Percentiles rank a stretch among this genome's conserved stretches.
phyloP scores from a whole-genome alignment of 2,329 filamentous ascomycete genomes.

The Tolypocladium tropicale region DNA sequence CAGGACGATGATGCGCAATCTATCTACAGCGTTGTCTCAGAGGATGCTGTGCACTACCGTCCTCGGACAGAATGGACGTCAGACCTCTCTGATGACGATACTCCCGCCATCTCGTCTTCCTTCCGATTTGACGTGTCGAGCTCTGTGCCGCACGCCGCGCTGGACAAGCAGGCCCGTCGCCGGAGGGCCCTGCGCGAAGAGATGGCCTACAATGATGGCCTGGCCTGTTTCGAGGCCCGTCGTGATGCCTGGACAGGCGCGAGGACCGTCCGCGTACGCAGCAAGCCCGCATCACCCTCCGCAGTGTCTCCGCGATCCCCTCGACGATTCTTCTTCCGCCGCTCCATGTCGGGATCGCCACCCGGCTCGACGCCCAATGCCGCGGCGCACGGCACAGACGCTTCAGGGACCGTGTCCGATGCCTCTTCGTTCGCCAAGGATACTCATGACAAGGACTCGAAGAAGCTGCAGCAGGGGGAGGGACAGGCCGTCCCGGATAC shows the following conservation, averaged over 20 bases:
- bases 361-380: constrained; percentile 14
- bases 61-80: constrained; percentile 47
- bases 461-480: constrained; percentile 20
- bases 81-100: constrained; percentile 42
- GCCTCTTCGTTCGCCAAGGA: constrained; percentile 31
- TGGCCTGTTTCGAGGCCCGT: constrained; percentile 68
- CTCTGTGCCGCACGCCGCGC: constrained; percentile 29
- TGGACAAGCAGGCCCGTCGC: constrained; percentile 43
- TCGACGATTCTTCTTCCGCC: constrained; percentile 40
- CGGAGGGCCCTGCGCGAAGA: constrained; percentile 51
- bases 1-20: constrained; percentile 34
- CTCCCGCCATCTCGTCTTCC: constrained; percentile 31
- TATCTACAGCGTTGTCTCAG: constrained; percentile 47
- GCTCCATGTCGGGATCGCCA: constrained; percentile 31
- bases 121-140: constrained; percentile 42
- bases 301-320: constrained; percentile 35
- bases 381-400: constrained; percentile 17
- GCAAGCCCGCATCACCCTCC: constrained; percentile 30
- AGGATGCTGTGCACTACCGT: constrained; percentile 39
- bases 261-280: constrained; percentile 43
- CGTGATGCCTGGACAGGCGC: constrained; percentile 83
- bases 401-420: constrained; percentile 28
- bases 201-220: constrained; percentile 68
- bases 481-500: constrained; percentile 20
- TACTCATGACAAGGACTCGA: constrained; percentile 16